A percentile compares a stretch with the other conserved stretches of the same genome.
Conservation (phyloP, 345 rosid species). For the Gossypium ekmanianum region DNA sequence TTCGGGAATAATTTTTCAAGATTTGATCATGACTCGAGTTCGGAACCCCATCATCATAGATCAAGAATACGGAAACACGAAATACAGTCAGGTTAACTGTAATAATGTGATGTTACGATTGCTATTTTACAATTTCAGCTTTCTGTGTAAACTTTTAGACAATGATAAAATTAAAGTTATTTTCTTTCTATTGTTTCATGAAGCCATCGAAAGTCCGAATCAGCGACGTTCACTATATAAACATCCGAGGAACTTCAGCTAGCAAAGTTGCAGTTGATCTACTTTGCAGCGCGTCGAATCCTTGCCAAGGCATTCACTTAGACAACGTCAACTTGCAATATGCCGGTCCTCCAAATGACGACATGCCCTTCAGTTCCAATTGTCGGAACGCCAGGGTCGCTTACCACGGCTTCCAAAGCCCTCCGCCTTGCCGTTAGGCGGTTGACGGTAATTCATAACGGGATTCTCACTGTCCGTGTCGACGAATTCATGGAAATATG, state of each 20-base stretch:
- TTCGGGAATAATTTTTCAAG: slow-evolving; percentile 29
- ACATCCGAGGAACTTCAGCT: slow-evolving; percentile 45
- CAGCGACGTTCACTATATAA: slow-evolving; percentile 33
- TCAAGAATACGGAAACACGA: slow-evolving; percentile 39
- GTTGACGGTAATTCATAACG: not conserved
- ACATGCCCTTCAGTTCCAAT: slow-evolving; percentile 26
- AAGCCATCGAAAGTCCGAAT: slow-evolving; percentile 55
- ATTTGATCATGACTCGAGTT: slow-evolving; percentile 45
- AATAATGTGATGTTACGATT: not conserved
- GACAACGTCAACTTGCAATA: slow-evolving; percentile 38
- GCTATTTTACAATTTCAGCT: not conserved
- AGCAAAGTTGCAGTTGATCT: slow-evolving; percentile 38
- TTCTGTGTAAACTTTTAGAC: not conserved
- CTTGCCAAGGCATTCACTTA: slow-evolving; percentile 41
- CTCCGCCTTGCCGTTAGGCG: slow-evolving; percentile 36
- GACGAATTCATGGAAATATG: not conserved
- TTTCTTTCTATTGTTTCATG: not conserved
- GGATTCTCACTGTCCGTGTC: not conserved
- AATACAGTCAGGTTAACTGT: slow-evolving; percentile 16
- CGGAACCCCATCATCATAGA: slow-evolving; percentile 53
- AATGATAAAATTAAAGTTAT: not conserved
- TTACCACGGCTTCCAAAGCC: slow-evolving; percentile 37
- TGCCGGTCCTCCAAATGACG: slow-evolving; percentile 8
- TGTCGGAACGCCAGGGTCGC: slow-evolving; percentile 29
- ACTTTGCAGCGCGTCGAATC: slow-evolving; percentile 43